These are phyloP conservation scores for Talaromyces amestolkiae DNA, from an alignment of 2,329 filamentous ascomycete genomes.

Conservation along the genomic window DNA sequence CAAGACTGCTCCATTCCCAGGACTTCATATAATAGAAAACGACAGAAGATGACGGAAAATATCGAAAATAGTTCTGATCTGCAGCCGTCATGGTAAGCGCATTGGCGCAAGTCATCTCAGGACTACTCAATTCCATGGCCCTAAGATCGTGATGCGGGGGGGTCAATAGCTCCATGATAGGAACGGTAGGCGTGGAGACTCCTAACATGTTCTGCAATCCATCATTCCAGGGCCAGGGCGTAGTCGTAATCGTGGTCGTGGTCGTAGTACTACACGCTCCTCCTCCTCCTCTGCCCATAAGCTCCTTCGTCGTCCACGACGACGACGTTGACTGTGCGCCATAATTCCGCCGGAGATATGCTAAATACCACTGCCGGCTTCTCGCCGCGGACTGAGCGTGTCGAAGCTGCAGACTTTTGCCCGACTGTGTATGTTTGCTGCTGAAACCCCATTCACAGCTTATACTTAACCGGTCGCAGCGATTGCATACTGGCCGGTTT, in stretches of 20 bases:
- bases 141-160: conserved; percentile 2
- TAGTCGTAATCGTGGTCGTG: not conserved
- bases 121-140: not conserved
- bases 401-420: conserved; percentile 19
- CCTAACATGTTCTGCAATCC: not conserved
- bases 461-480: conserved; percentile 32
- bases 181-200: not conserved
- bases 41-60: conserved; percentile 35
- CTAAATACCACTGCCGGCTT: not conserved
- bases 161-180: not conserved
- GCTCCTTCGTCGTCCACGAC: not conserved
- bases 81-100: conserved; percentile 35
- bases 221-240: not conserved
- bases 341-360: not conserved
- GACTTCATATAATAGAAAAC: conserved; percentile 39
- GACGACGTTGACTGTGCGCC: not conserved
- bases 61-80: conserved; percentile 36
- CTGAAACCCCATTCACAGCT: conserved; percentile 37
- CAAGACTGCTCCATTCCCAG: conserved; percentile 39
- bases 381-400: not conserved
- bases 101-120: conserved; percentile 29
- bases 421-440: conserved; percentile 24
- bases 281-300: not conserved
- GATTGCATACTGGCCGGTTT: conserved; percentile 30
- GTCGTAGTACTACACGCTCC: not conserved